These are phyloP conservation scores for Harringtonia aguacate DNA, from an alignment of 2,329 filamentous ascomycete genomes.

Conservation along the genomic window DNA sequence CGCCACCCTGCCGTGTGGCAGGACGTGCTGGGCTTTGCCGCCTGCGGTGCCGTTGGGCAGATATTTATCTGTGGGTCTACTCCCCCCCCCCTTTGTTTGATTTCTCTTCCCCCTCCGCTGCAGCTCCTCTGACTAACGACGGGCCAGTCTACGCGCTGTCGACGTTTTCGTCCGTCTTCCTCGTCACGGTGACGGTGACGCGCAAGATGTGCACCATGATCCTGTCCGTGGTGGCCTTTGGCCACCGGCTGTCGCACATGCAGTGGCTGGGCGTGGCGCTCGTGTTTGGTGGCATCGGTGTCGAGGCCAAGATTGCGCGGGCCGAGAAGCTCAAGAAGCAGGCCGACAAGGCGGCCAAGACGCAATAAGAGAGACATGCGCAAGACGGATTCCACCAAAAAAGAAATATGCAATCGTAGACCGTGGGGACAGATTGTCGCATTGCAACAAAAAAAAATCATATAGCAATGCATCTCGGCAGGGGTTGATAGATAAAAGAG, in stretches of 20 bases:
- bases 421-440: too few species aligned
- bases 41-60: constrained; percentile 86
- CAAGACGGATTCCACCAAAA: too few species aligned
- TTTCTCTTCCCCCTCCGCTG: not conserved
- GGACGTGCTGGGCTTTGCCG: constrained; percentile 82
- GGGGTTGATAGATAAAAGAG: too few species aligned
- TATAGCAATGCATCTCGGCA: too few species aligned
- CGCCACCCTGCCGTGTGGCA: constrained; percentile 72
- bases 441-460: not conserved
- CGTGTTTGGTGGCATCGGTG: constrained; percentile 91
- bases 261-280: constrained; percentile 89
- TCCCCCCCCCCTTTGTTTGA: constrained; percentile 32
- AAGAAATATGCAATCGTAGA: too few species aligned
- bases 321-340: constrained; percentile 78
- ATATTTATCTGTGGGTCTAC: constrained; percentile 78
- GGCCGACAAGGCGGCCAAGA: constrained; percentile 38
- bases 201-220: constrained; percentile 99
- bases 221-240: constrained; percentile 87
- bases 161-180: constrained; percentile 79
- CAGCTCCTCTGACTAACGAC: not conserved
- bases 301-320: constrained; percentile 73
- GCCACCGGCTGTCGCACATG: constrained; percentile 74
- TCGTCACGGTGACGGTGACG: constrained; percentile 95
- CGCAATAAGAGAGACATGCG: constrained; percentile 11
- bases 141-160: constrained; percentile 86